A percentile compares a stretch with the other conserved stretches of the same genome.
Evolutionary conservation across 2,329 filamentous ascomycete genomes (phyloP).

Genomic region (Xylaria polymorpha): DNA sequence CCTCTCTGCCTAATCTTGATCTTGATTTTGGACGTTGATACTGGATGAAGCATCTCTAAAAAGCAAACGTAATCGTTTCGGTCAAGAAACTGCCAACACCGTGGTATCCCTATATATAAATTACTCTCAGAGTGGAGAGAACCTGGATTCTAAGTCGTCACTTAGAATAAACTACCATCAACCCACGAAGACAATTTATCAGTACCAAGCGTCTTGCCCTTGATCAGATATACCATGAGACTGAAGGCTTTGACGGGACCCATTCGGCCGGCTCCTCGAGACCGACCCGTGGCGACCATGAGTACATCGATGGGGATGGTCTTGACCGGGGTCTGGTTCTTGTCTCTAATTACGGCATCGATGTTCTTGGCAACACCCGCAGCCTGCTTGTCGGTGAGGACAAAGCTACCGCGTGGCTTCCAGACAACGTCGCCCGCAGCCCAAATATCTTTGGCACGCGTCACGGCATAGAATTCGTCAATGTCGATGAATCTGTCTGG

Average conservation of each 20-base stretch:
- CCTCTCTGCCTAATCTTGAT: not conserved
- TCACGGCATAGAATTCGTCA: slow-evolving; percentile 63
- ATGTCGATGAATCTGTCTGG: slow-evolving; percentile 59
- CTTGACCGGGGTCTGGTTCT: slow-evolving; percentile 58
- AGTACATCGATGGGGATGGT: slow-evolving; percentile 62
- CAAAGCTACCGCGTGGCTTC: slow-evolving; percentile 59
- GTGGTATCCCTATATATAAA: not conserved
- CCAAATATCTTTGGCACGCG: slow-evolving; percentile 60
- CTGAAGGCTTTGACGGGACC: slow-evolving; percentile 62
- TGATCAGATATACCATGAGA: slow-evolving; percentile 62
- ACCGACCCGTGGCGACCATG: slow-evolving; percentile 61
- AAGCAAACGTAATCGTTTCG: not conserved
- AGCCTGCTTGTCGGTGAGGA: slow-evolving; percentile 63
- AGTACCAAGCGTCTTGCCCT: slow-evolving; percentile 62
- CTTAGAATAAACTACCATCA: slow-evolving; percentile 61
- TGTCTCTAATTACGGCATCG: slow-evolving; percentile 59
- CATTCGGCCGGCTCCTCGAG: slow-evolving; percentile 62
- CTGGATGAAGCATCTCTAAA: not conserved
- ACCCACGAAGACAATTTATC: slow-evolving; percentile 59
- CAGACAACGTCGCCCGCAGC: slow-evolving; percentile 65
- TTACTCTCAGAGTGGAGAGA: not conserved
- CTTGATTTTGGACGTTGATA: not conserved
- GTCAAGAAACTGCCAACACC: not conserved
- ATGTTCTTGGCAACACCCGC: slow-evolving; percentile 66
- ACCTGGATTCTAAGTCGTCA: not conserved